Percentiles rank a stretch among this genome's conserved stretches.
These are phyloP conservation scores for Tylopilus plumbeoviolaceoides DNA, from an alignment of 768 basidiomycete species.

Conservation along the genomic window DNA sequence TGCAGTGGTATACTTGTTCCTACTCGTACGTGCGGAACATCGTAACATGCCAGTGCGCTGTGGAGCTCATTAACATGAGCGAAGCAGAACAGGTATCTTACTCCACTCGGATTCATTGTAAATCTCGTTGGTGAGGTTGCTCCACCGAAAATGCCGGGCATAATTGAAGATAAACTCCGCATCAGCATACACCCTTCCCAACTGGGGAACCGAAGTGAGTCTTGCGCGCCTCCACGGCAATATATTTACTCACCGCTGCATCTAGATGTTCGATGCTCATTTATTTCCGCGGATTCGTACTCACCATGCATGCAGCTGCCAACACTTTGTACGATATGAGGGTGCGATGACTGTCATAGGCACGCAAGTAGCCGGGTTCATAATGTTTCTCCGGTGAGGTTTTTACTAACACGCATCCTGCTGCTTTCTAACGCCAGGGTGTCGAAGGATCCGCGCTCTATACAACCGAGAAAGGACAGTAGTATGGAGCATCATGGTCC, in stretches of 20 bases:
- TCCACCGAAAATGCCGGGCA: neutral
- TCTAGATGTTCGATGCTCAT: slow-evolving; percentile 11
- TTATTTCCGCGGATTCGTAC: neutral
- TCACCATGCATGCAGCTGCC: slow-evolving; percentile 33
- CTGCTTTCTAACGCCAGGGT: neutral
- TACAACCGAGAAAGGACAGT: slow-evolving; percentile 8
- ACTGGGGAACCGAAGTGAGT: slow-evolving; percentile 14
- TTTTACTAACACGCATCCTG: neutral
- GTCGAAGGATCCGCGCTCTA: slow-evolving; percentile 15
- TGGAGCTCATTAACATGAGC: neutral
- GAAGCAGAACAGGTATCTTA: slow-evolving; percentile 58
- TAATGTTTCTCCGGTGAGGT: slow-evolving; percentile 43
- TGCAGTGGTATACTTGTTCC: slow-evolving; percentile 35
- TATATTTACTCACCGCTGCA: neutral
- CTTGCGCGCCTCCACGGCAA: neutral
- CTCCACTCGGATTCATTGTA: slow-evolving; percentile 57
- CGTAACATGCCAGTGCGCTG: neutral
- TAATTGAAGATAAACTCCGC: neutral
- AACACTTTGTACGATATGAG: slow-evolving; percentile 47
- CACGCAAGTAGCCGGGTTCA: slow-evolving; percentile 35
- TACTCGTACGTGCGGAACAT: slow-evolving; percentile 28
- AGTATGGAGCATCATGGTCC: slow-evolving; percentile 4
- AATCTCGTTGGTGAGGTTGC: slow-evolving; percentile 38
- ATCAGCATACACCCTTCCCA: slow-evolving; percentile 15
- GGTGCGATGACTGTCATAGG: slow-evolving; percentile 43